Base-by-base conservation (phyloP, 495 filamentous ascomycete species). In the Hypomontagnella monticulosa region DNA sequence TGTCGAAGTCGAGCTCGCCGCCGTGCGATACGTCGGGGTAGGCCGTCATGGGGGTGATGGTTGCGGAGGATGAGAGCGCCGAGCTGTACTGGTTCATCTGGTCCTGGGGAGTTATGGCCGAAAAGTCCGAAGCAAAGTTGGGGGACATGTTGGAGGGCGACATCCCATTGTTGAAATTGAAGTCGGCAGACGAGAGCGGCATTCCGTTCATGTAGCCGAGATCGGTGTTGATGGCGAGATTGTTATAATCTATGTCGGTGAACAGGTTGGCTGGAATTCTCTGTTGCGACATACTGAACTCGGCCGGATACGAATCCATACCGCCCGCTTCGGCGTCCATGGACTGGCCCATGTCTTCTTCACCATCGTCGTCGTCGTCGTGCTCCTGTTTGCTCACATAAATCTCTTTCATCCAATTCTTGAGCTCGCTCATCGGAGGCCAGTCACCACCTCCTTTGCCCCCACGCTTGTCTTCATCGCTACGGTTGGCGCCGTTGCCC, bases 371-470 rank as follows among this genome's bases (percentile, higher is more conserved):
- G 36, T 75, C 74, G 11, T 63, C 57, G 36, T 57, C 68, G 23
- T 32, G 42, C 23, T 71, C 70, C 48, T 80, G 74, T 46, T 76
- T 73, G 34, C 61, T 67, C 10, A 83, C 81, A 12, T 72, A 83
- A 20, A 90, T 83, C 75, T 93, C 87, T 34, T 81, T 77, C 86
- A 96, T 92, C 92, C 92, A 97, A 44, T 83, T 79, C 79, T 92
- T 93, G 63, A 96, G 79, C 56, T 87, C 84, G 20, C 86, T 82
- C 90, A 97, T 97, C 0, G 90, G 76, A 6, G 93, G 93, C 74
- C 87, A 87, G 48, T 93, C 89, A 2, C 93, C 93, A 12, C 92
- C 92, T 0, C 90, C 92, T 66, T 92, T 94, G 11, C 92, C 93
- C 16, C 91, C 92, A 32, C 92, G 85, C 69, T 84, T 85, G 75